Evolutionary conservation across 2,329 filamentous ascomycete genomes (phyloP).

Genomic region (Anthostomella pinea): DNA sequence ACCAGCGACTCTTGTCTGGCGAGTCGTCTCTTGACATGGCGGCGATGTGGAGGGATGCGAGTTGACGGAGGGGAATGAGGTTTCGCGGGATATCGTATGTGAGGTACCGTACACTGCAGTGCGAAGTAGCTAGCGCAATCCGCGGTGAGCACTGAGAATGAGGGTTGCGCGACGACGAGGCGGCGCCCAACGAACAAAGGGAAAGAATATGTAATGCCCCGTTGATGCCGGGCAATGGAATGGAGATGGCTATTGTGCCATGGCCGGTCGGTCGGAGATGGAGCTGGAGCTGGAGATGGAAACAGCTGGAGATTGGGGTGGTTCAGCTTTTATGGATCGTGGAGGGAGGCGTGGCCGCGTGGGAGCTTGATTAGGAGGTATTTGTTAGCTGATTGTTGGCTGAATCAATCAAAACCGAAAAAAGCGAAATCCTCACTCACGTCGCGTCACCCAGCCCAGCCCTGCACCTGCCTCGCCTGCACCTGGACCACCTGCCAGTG

Average conservation of each 20-base stretch:
- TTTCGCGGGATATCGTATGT: background rate
- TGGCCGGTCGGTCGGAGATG: background rate
- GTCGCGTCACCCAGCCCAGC: conserved; percentile 1
- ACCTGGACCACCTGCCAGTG: too few relatives aligned
- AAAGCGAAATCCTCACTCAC: too few relatives aligned
- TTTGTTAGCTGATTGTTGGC: too few relatives aligned
- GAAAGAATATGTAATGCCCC: background rate
- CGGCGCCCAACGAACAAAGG: background rate
- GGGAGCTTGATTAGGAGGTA: too few relatives aligned
- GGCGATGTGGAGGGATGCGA: conserved; percentile 7
- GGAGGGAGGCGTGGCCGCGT: too few relatives aligned
- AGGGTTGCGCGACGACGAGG: background rate
- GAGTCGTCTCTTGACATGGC: conserved; percentile 30
- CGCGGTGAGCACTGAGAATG: background rate
- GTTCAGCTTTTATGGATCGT: too few relatives aligned
- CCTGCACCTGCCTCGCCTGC: too few relatives aligned
- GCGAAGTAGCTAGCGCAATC: background rate
- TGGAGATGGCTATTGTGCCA: background rate
- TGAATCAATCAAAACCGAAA: too few relatives aligned
- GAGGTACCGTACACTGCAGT: background rate
- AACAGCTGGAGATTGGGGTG: too few relatives aligned
- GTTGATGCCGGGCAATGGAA: too few relatives aligned
- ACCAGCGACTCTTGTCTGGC: conserved; percentile 23
- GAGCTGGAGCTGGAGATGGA: too few relatives aligned
- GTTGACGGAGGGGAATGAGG: background rate